These are phyloP conservation scores for Eucalyptus cladocalyx DNA, from an alignment of 345 rosid species.

Conservation along the genomic window DNA sequence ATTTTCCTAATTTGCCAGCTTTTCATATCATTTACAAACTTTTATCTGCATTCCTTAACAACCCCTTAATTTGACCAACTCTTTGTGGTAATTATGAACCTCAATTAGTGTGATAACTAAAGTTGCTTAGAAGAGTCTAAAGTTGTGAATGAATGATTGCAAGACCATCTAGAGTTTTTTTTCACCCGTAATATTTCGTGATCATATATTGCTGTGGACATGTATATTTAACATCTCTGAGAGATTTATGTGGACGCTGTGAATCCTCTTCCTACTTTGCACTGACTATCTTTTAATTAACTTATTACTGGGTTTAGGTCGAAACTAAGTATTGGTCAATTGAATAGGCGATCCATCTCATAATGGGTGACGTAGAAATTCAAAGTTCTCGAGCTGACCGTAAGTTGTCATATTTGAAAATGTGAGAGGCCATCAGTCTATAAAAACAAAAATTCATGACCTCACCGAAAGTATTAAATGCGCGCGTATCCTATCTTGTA, in stretches of 20 bases:
- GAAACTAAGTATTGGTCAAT: background rate
- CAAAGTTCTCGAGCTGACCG: background rate
- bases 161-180: background rate
- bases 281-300: background rate
- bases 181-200: background rate
- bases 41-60: background rate
- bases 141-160: background rate
- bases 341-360: background rate
- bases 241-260: background rate
- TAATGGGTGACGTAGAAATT: background rate
- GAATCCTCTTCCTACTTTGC: background rate
- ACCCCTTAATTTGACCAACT: background rate
- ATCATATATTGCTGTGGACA: background rate
- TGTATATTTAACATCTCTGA: background rate
- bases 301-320: background rate
- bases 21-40: background rate
- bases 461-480: background rate
- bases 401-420: background rate
- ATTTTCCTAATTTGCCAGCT: no score
- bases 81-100: background rate
- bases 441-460: background rate
- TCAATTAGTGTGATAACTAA: background rate
- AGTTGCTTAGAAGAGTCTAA: background rate
- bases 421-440: background rate
- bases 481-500: background rate